Percentiles rank a stretch among this genome's conserved stretches.
Evolutionary conservation across 2,329 filamentous ascomycete species (phyloP).

Genomic region (Xylaria sp.): DNA sequence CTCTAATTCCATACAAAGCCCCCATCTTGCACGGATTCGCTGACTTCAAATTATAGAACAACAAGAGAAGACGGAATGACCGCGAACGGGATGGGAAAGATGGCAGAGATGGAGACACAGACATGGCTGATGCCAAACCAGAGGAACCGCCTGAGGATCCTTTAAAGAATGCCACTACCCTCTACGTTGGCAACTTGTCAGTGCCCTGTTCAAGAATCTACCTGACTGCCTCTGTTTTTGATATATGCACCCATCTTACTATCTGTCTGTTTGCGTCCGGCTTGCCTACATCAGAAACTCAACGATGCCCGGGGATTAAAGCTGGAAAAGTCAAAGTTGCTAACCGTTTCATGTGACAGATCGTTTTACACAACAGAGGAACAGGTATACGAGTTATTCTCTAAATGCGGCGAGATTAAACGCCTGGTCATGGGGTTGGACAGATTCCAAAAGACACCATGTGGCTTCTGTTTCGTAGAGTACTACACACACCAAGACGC

Average conservation of each 20-base stretch:
- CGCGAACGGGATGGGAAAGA: slow-evolving; percentile 57
- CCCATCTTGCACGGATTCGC: neutral
- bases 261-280: neutral
- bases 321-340: neutral
- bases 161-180: slow-evolving; percentile 84
- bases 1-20: slow-evolving; percentile 6
- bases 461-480: slow-evolving; percentile 99
- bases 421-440: slow-evolving; percentile 97
- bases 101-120: slow-evolving; percentile 59
- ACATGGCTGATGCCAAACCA: slow-evolving; percentile 46
- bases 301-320: neutral
- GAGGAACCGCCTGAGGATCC: slow-evolving; percentile 73
- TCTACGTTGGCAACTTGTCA: slow-evolving; percentile 96
- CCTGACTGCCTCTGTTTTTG: no score
- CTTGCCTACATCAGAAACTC: neutral
- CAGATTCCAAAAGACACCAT: slow-evolving; percentile 95
- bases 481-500: slow-evolving; percentile 99
- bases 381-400: slow-evolving; percentile 96
- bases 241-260: no score
- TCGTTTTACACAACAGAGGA: slow-evolving; percentile 99
- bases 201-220: slow-evolving; percentile 45
- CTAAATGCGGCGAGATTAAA: slow-evolving; percentile 97
- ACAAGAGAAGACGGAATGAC: slow-evolving; percentile 72
- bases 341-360: slow-evolving; percentile 49
- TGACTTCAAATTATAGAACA: slow-evolving; percentile 51